These are phyloP conservation scores for Botrytis aclada DNA, from an alignment of 2,329 filamentous ascomycete genomes.

Conservation along the genomic window DNA sequence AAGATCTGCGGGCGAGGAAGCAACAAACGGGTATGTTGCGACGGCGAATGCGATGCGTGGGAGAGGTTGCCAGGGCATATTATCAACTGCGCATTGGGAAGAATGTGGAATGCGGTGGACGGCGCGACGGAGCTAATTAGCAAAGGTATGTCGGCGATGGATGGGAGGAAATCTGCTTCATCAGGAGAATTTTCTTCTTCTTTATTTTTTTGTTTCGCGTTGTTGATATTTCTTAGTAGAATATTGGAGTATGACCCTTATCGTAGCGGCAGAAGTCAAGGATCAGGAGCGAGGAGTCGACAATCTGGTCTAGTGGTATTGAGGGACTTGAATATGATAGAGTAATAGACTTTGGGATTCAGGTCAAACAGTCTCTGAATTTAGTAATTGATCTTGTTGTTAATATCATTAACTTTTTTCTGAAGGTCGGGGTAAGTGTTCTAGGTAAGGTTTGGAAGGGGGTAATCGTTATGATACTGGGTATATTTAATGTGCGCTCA, in stretches of 20 bases:
- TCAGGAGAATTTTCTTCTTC: neutral
- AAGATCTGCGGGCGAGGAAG: constrained; percentile 82
- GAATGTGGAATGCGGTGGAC: constrained; percentile 10
- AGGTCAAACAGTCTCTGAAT: neutral
- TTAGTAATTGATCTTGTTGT: neutral
- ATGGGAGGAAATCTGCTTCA: constrained; percentile 6
- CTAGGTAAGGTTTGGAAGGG: constrained; percentile 10
- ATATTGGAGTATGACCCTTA: neutral
- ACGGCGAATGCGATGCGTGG: constrained; percentile 97
- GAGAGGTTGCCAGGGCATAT: constrained; percentile 95
- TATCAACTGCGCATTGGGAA: constrained; percentile 20
- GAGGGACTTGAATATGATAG: neutral
- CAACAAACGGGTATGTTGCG: constrained; percentile 89
- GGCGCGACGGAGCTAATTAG: neutral
- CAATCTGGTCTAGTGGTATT: neutral
- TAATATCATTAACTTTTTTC: constrained; percentile 8
- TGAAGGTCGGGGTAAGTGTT: neutral
- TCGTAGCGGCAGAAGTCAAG: neutral
- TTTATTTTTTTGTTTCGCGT: neutral
- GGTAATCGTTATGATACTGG: neutral
- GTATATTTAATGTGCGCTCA: neutral
- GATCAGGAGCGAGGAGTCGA: constrained; percentile 1
- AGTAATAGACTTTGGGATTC: neutral
- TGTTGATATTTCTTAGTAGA: neutral
- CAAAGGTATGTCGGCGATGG: constrained; percentile 11